Evolutionary conservation across 257 asterid species (phyloP).

Genomic region (Phtheirospermum japonicum): DNA sequence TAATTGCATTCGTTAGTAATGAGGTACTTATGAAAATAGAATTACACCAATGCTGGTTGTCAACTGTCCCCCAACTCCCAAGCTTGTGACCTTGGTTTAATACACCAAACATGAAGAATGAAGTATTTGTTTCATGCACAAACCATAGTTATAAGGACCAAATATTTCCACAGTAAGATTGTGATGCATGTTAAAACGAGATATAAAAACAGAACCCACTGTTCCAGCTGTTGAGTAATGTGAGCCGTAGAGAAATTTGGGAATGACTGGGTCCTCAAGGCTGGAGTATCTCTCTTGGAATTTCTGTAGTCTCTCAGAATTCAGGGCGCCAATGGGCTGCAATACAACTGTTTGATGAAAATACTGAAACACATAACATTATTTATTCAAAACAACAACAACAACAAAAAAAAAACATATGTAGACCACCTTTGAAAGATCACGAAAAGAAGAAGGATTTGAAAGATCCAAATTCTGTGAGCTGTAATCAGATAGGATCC

Average conservation of each 20-base stretch:
- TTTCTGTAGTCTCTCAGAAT: conserved; percentile 74
- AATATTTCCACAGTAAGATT: neutral
- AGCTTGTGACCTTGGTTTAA: conserved; percentile 19
- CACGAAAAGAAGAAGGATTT: conserved; percentile 83
- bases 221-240: conserved; percentile 99
- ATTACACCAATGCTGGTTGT: conserved; percentile 16
- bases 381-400: neutral
- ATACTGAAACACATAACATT: conserved; percentile 14
- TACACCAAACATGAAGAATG: conserved; percentile 21
- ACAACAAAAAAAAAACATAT: conserved; percentile 19
- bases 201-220: conserved; percentile 45
- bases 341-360: conserved; percentile 32
- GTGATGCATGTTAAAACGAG: conserved; percentile 5
- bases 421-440: conserved; percentile 81
- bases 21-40: conserved; percentile 12
- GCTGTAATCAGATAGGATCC: conserved; percentile 93
- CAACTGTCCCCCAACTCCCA: conserved; percentile 6
- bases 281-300: conserved; percentile 96
- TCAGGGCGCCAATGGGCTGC: conserved; percentile 97
- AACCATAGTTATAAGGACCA: neutral
- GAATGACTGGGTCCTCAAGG: conserved; percentile 92
- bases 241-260: conserved; percentile 96
- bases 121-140: conserved; percentile 20
- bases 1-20: neutral
- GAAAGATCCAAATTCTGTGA: conserved; percentile 73